phyloP scores from a whole-genome alignment of 495 filamentous ascomycete species.

The Lasiosphaeris hirsuta region DNA sequence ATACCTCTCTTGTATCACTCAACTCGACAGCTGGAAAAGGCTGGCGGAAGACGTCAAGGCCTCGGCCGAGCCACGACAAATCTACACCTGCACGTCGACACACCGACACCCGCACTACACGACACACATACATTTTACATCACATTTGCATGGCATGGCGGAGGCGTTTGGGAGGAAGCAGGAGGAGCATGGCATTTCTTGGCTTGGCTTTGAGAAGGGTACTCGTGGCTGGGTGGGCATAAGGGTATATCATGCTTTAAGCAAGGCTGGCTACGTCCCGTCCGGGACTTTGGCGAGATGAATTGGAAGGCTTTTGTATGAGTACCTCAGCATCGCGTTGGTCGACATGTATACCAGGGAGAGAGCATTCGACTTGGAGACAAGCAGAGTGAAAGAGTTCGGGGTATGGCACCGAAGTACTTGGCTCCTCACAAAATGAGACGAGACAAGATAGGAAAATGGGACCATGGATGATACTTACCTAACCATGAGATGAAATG shows the following conservation, averaged over 20 bases:
- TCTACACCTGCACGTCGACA: neutral
- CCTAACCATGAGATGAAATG: too few species aligned
- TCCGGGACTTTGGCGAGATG: neutral
- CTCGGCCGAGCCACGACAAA: neutral
- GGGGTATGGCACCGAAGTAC: too few species aligned
- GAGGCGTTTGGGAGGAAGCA: conserved; percentile 24
- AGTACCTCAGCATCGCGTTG: conserved; percentile 29
- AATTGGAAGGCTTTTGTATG: conserved; percentile 22
- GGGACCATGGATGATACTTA: too few species aligned
- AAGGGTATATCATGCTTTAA: neutral
- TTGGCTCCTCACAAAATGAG: too few species aligned
- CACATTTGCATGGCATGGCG: conserved; percentile 29
- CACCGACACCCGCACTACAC: neutral
- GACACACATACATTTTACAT: conserved; percentile 3
- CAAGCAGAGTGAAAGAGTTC: too few species aligned
- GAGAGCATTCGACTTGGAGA: too few species aligned
- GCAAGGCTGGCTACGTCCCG: conserved; percentile 3
- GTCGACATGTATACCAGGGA: conserved; percentile 21
- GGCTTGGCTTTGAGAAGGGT: neutral
- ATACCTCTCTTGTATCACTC: too few species aligned
- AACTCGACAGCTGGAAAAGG: too few species aligned
- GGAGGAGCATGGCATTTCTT: neutral
- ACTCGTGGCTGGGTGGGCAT: neutral
- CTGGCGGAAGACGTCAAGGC: too few species aligned
- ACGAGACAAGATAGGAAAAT: too few species aligned